Evolutionary conservation across 1,284 basidiomycete genomes (phyloP), one percentile per base, ranked within the genome.

Genomic region (Microbotryomycetes sp.): DNA sequence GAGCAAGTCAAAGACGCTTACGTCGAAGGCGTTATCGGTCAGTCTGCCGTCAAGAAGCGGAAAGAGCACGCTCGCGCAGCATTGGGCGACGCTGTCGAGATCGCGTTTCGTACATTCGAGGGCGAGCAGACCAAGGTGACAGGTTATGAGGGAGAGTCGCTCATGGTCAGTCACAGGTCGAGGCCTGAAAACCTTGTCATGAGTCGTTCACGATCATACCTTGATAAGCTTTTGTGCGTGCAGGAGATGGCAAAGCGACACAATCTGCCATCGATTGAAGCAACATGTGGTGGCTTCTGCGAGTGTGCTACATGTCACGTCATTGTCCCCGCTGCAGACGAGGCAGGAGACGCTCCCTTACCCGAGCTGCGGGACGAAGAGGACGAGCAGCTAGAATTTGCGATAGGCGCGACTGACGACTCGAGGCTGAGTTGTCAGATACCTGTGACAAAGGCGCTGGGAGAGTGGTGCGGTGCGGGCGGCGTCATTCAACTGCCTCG

Each of bases 251-350:
- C 73, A 3, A 62, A 63, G 35, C 68, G 74, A 0, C 57, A 71
- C 49, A 64, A 69, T 41, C 59, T 73, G 1, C 72, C 71, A 0
- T 60, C 60, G 23, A 73, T 74, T 45, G 67, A 74, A 30, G 74
- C 74, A 1, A 74, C 74, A 2, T 75, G 74, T 49, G 73, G 68
- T 28, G 73, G 73, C 3, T 59, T 65, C 50, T 70, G 69, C 58
- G 72, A 75, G 55, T 75, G 73, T 55, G 71, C 71, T 6, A 72
- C 70, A 1, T 70, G 72, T 61, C 68, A 73, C 60, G 56, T 75
- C 46, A 21, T 52, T 30, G 21, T 31, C 18, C 6, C 54, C 52
- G 15, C 30, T 31, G 16, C 51, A 23, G 54, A 52, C 35, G 50
- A 50, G 50, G 28, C 31, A 27, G 27, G 26, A 9, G 29, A 47